A percentile compares a stretch with the other conserved stretches of the same genome.
Evolutionary conservation across 2,329 filamentous ascomycete species (phyloP).

Genomic region (Sphaerulina populicola): DNA sequence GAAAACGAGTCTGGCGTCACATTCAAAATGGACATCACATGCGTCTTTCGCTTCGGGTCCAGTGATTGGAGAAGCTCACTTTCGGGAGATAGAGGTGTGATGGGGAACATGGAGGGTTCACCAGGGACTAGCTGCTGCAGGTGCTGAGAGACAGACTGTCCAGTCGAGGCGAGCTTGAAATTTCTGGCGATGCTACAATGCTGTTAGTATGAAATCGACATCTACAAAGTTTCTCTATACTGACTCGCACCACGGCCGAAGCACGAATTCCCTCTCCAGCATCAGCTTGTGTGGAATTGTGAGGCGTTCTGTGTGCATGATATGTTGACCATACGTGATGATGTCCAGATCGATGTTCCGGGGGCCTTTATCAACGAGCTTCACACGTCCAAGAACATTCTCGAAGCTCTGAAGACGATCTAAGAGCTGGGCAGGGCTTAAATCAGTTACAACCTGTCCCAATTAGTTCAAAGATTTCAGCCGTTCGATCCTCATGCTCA

Average conservation of each 20-base stretch:
- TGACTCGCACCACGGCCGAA: constrained; percentile 75
- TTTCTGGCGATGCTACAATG: neutral
- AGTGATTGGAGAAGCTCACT: constrained; percentile 52
- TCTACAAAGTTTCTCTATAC: constrained; percentile 18
- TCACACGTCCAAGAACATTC: constrained; percentile 65
- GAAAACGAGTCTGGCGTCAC: constrained; percentile 95
- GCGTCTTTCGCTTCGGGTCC: constrained; percentile 53
- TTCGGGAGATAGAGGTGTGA: constrained; percentile 35
- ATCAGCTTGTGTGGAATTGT: constrained; percentile 77
- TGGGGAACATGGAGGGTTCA: constrained; percentile 31
- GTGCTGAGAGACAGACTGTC: constrained; percentile 31
- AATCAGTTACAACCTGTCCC: constrained; percentile 64
- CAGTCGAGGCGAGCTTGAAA: neutral
- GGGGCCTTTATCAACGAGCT: constrained; percentile 85
- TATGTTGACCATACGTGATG: constrained; percentile 64
- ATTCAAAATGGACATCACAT: constrained; percentile 90
- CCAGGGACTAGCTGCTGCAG: constrained; percentile 32
- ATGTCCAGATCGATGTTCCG: constrained; percentile 93
- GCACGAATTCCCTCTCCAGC: constrained; percentile 84
- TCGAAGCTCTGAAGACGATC: constrained; percentile 80
- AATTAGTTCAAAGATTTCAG: neutral
- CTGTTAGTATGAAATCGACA: neutral
- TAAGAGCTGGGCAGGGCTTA: constrained; percentile 67
- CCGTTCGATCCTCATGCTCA: constrained; percentile 40
- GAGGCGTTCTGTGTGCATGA: constrained; percentile 62